Evolutionary conservation across 805 yeast genomes (phyloP).

Genomic region (Metschnikowia gelsemii): DNA sequence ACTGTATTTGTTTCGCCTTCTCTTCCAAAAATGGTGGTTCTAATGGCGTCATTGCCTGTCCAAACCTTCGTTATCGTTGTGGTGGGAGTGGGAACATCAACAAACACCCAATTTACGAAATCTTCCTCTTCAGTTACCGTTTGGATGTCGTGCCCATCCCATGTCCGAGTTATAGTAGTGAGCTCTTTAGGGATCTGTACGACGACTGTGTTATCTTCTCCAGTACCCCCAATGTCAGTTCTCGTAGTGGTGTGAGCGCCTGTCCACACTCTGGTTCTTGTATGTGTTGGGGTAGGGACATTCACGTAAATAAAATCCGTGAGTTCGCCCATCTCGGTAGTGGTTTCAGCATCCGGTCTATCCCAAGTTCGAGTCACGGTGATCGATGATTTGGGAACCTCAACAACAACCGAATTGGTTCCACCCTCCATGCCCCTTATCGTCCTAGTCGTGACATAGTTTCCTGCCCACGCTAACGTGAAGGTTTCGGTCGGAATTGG

Average conservation of each 20-base stretch:
- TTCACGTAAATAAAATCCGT: no score
- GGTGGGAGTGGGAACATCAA: slow-evolving; percentile 11
- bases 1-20: slow-evolving; percentile 14
- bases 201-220: slow-evolving; percentile 19
- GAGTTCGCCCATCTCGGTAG: no score
- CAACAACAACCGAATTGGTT: slow-evolving; percentile 15
- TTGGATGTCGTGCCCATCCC: slow-evolving; percentile 11
- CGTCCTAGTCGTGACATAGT: background rate
- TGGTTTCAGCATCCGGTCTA: no score
- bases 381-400: slow-evolving; percentile 14
- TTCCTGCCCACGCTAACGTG: slow-evolving; percentile 6
- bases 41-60: slow-evolving; percentile 10
- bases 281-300: slow-evolving; percentile 1
- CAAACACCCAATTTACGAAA: slow-evolving; percentile 10
- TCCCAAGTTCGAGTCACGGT: no score
- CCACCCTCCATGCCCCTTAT: slow-evolving; percentile 8
- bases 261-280: slow-evolving; percentile 3
- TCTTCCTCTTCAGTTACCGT: slow-evolving; percentile 13
- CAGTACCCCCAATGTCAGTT: no score
- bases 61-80: slow-evolving; percentile 12
- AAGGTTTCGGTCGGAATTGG: slow-evolving; percentile 15
- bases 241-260: background rate
- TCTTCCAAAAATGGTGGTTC: slow-evolving; percentile 9
- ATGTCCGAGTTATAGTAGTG: slow-evolving; percentile 13
- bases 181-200: slow-evolving; percentile 16